These are phyloP conservation scores for Herpetomonas samuelpessoai DNA, from an alignment of 208 protist species.

Conservation along the genomic window DNA sequence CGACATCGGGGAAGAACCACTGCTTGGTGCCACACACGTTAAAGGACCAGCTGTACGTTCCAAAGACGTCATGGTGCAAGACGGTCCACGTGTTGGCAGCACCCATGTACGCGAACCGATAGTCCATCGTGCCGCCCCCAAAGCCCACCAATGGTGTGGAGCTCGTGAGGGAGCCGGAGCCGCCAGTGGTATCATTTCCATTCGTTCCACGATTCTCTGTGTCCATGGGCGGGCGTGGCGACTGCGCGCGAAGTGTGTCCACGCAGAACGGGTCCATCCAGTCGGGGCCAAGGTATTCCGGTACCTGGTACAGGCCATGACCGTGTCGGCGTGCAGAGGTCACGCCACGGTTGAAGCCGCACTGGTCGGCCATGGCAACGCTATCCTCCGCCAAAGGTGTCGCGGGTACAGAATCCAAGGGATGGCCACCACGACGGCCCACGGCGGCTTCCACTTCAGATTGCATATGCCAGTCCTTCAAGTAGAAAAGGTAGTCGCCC, in stretches of 20 bases:
- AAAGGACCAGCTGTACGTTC: constrained; percentile 87
- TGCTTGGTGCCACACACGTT: constrained; percentile 83
- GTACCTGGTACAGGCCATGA: constrained; percentile 58
- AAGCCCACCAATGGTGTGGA: constrained; percentile 25
- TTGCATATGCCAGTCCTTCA: constrained; percentile 86
- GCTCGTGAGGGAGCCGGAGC: background rate
- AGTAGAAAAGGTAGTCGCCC: constrained; percentile 30
- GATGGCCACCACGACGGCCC: too few species aligned
- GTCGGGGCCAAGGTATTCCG: constrained; percentile 71
- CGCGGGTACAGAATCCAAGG: too few species aligned
- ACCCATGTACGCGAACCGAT: constrained; percentile 87
- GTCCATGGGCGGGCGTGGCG: background rate
- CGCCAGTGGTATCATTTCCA: too few species aligned
- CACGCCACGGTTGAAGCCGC: constrained; percentile 3
- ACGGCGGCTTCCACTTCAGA: constrained; percentile 22
- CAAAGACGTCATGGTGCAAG: constrained; percentile 87
- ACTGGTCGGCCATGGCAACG: too few species aligned
- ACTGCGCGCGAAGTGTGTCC: background rate
- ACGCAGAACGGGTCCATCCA: constrained; percentile 73
- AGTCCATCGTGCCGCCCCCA: constrained; percentile 61
- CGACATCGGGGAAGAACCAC: constrained; percentile 72
- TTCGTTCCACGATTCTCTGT: too few species aligned
- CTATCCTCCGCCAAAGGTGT: too few species aligned
- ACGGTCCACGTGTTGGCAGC: constrained; percentile 56
- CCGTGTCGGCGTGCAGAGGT: constrained; percentile 16